Evolutionary conservation across 2,329 filamentous ascomycete genomes (phyloP).

Genomic region (Metarhizium humberi): DNA sequence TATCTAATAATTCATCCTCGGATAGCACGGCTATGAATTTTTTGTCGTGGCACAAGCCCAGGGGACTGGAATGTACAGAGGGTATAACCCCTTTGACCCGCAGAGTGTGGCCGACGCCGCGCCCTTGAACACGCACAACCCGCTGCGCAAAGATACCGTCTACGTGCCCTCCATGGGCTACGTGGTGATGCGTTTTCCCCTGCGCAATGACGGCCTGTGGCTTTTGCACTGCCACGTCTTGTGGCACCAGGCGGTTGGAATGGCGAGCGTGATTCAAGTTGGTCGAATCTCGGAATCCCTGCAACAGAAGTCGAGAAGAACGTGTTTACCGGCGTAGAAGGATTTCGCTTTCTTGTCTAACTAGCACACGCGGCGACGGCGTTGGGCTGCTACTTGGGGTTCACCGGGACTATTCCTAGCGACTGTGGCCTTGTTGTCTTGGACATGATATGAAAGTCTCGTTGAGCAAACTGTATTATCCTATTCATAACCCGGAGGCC

Average conservation of each 20-base stretch:
- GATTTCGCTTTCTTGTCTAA: background rate
- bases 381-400: background rate
- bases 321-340: background rate
- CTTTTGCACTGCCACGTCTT: slow-evolving; percentile 26
- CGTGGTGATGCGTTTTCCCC: slow-evolving; percentile 21
- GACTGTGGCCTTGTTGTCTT: no score
- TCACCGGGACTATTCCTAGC: no score
- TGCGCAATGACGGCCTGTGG: slow-evolving; percentile 26
- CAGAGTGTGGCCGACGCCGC: background rate
- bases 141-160: slow-evolving; percentile 20
- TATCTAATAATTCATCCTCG: background rate
- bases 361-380: background rate
- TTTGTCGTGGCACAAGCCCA: slow-evolving; percentile 8
- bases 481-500: no score
- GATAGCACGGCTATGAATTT: slow-evolving; percentile 13
- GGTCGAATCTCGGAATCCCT: slow-evolving; percentile 3
- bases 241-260: slow-evolving; percentile 26
- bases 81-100: slow-evolving; percentile 10
- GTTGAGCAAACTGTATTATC: no score
- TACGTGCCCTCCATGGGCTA: slow-evolving; percentile 25
- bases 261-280: slow-evolving; percentile 9
- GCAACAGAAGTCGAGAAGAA: background rate
- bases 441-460: no score
- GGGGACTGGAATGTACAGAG: slow-evolving; percentile 3
- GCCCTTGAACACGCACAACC: slow-evolving; percentile 12